These are phyloP conservation scores for Penicillium digitatum DNA, from an alignment of 2,329 filamentous ascomycete genomes.

Conservation along the genomic window DNA sequence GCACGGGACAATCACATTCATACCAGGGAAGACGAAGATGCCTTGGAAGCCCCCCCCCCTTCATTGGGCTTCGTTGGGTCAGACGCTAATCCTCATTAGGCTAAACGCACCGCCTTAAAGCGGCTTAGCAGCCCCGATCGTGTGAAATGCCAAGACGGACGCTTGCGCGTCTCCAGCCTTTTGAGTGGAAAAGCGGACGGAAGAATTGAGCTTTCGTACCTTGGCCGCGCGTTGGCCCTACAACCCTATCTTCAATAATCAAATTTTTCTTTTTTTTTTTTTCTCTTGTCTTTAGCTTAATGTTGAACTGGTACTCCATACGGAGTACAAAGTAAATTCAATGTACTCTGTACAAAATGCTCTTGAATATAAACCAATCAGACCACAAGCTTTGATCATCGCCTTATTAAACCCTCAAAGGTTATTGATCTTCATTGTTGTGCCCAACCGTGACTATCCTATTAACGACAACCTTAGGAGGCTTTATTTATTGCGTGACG, in stretches of 20 bases:
- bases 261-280: neutral
- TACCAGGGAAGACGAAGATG: slow-evolving; percentile 3
- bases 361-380: neutral
- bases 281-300: neutral
- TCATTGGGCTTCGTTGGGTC: too few relatives aligned
- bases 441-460: neutral
- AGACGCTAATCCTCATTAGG: neutral
- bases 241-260: neutral
- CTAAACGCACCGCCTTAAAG: slow-evolving; percentile 10
- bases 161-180: slow-evolving; percentile 39
- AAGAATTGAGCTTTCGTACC: slow-evolving; percentile 1
- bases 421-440: neutral
- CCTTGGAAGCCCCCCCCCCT: slow-evolving; percentile 20
- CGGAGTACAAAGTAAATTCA: neutral
- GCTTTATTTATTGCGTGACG: neutral
- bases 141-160: slow-evolving; percentile 35
- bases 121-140: slow-evolving; percentile 30
- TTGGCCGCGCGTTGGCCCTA: slow-evolving; percentile 7
- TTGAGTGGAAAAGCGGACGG: slow-evolving; percentile 14
- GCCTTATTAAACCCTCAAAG: neutral
- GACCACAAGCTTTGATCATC: neutral
- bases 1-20: slow-evolving; percentile 3
- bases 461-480: neutral
- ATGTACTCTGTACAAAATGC: neutral
- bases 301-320: neutral